Evolutionary conservation across 78 protist species (phyloP).

Genomic region (Dictyostelium firmibasis): DNA sequence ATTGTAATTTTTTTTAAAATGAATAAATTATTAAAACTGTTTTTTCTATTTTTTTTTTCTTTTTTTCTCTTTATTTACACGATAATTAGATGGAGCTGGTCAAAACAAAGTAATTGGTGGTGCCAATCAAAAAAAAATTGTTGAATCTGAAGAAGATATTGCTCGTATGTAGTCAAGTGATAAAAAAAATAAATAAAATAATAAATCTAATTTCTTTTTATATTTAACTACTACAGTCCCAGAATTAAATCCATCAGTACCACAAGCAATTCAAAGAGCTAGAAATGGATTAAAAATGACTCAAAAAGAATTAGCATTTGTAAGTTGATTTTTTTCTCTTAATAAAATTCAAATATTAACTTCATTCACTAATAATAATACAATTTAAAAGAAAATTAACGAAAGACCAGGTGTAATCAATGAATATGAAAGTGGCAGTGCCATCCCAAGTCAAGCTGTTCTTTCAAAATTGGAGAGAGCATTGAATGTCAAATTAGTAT

Average conservation of each 20-base stretch:
- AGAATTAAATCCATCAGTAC: conserved; percentile 47
- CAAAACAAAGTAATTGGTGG: conserved; percentile 6
- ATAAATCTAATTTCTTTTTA: background rate
- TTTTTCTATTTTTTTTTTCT: background rate
- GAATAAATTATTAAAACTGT: background rate
- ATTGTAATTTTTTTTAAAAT: background rate
- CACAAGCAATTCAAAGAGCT: conserved; percentile 78
- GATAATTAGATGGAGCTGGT: conserved; percentile 47
- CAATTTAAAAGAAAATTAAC: conserved; percentile 17
- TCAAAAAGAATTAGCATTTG: conserved; percentile 87
- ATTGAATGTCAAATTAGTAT: conserved; percentile 81
- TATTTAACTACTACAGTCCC: background rate
- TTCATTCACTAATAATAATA: background rate
- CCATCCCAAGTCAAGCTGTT: conserved; percentile 85
- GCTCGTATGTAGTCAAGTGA: background rate
- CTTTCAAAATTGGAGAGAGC: conserved; percentile 88
- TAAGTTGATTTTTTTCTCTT: background rate
- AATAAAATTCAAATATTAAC: background rate
- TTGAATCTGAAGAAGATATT: conserved; percentile 44
- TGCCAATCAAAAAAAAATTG: conserved; percentile 45
- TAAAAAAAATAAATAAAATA: background rate
- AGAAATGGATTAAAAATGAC: conserved; percentile 61
- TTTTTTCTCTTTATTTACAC: background rate
- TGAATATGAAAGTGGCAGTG: conserved; percentile 90
- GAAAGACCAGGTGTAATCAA: conserved; percentile 71